A percentile compares a stretch with the other conserved stretches of the same genome.
phyloP scores from a whole-genome alignment of 768 basidiomycete genomes.

The Scleroderma bovista region DNA sequence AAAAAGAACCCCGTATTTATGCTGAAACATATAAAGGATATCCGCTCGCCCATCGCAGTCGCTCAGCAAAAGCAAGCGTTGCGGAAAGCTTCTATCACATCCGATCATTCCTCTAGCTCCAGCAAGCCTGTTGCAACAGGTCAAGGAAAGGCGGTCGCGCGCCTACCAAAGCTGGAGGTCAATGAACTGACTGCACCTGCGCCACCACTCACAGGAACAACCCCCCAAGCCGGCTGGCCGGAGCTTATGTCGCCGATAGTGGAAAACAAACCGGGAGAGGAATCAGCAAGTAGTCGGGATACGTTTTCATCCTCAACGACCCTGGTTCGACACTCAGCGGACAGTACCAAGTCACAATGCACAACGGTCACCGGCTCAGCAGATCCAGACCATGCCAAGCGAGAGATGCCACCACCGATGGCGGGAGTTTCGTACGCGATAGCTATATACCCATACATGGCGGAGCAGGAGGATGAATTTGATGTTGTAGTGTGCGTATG shows the following conservation, averaged over 20 bases:
- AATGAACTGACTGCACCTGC: conserved; percentile 52
- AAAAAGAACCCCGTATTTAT: conserved; percentile 99
- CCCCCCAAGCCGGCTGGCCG: conserved; percentile 71
- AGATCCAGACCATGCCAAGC: conserved; percentile 31
- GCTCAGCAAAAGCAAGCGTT: conserved; percentile 95
- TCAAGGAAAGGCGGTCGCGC: conserved; percentile 35
- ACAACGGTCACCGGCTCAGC: conserved; percentile 12
- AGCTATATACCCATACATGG: conserved; percentile 98
- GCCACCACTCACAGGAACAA: conserved; percentile 51
- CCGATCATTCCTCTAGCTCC: conserved; percentile 19
- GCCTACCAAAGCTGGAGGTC: conserved; percentile 69
- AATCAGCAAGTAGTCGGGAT: conserved; percentile 33
- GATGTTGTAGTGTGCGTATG: conserved; percentile 87
- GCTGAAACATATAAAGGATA: conserved; percentile 91
- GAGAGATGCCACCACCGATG: conserved; percentile 40
- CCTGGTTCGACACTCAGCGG: conserved; percentile 26
- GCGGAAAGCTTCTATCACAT: conserved; percentile 59
- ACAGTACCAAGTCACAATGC: conserved; percentile 12
- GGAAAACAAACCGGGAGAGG: conserved; percentile 44
- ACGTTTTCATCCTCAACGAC: conserved; percentile 29
- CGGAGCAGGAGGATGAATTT: conserved; percentile 97
- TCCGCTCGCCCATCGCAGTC: conserved; percentile 93
- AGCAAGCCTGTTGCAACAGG: conserved; percentile 23
- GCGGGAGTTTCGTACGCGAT: conserved; percentile 86
- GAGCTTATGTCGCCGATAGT: conserved; percentile 60